Percentiles rank a stretch among this genome's conserved stretches.
Conservation (phyloP, 2,329 filamentous ascomycete genomes). For the Incumbomyces delicatus region DNA sequence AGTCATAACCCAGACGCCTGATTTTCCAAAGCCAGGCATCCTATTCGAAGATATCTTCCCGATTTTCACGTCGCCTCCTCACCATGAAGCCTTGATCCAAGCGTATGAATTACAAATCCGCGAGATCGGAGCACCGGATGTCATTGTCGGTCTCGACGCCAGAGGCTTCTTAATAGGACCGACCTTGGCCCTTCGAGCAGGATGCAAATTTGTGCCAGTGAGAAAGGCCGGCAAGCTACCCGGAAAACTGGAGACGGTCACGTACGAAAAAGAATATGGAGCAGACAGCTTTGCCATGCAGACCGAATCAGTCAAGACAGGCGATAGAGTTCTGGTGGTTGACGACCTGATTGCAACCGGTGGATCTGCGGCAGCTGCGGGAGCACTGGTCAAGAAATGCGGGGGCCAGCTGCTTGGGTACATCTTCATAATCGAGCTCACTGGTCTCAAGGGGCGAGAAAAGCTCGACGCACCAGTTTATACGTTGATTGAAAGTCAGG, state of each 20-base stretch:
- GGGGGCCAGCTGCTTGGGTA: slow-evolving; percentile 81
- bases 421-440: slow-evolving; percentile 91
- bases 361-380: slow-evolving; percentile 81
- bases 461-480: slow-evolving; percentile 77
- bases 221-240: slow-evolving; percentile 94
- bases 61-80: slow-evolving; percentile 68
- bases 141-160: slow-evolving; percentile 87
- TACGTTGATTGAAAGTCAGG: slow-evolving; percentile 65
- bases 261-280: slow-evolving; percentile 93
- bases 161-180: slow-evolving; percentile 94
- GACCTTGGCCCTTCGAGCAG: slow-evolving; percentile 70
- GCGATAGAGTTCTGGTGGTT: slow-evolving; percentile 84
- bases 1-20: slow-evolving; percentile 5
- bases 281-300: slow-evolving; percentile 96
- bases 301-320: slow-evolving; percentile 68
- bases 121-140: slow-evolving; percentile 59
- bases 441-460: slow-evolving; percentile 81
- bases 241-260: slow-evolving; percentile 73
- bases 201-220: slow-evolving; percentile 82
- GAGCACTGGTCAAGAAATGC: slow-evolving; percentile 73
- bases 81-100: slow-evolving; percentile 68
- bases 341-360: slow-evolving; percentile 98
- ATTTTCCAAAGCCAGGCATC: slow-evolving; percentile 44
- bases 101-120: slow-evolving; percentile 76
- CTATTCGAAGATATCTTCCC: slow-evolving; percentile 98